phyloP scores from a whole-genome alignment of 2,329 filamentous ascomycete genomes.

The Paracoccidioides brasiliensis region DNA sequence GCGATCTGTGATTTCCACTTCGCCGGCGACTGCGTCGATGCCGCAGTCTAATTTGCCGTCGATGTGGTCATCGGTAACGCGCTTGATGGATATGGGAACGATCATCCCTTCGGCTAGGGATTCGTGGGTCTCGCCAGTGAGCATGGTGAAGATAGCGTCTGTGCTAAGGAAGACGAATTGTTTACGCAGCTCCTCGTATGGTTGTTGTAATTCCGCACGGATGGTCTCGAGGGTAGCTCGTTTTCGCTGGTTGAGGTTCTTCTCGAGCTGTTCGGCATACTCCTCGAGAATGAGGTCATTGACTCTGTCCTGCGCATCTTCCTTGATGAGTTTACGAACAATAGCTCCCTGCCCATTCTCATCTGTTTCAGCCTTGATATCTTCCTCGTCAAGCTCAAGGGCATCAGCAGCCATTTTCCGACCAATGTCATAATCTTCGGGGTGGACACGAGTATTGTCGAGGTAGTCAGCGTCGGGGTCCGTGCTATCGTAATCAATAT shows the following conservation, averaged over 20 bases:
- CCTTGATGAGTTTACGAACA: slow-evolving; percentile 86
- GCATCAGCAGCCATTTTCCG: slow-evolving; percentile 98
- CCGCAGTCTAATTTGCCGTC: slow-evolving; percentile 90
- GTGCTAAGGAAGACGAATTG: slow-evolving; percentile 57
- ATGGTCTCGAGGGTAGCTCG: slow-evolving; percentile 93
- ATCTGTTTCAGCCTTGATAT: slow-evolving; percentile 86
- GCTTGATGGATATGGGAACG: slow-evolving; percentile 72
- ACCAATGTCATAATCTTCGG: slow-evolving; percentile 94
- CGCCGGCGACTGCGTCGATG: slow-evolving; percentile 75
- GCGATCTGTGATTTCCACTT: slow-evolving; percentile 64
- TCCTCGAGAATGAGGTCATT: slow-evolving; percentile 94
- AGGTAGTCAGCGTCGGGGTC: slow-evolving; percentile 78
- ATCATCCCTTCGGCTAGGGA: slow-evolving; percentile 84
- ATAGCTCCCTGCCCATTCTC: slow-evolving; percentile 83
- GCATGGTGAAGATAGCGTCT: slow-evolving; percentile 86
- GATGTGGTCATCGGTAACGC: slow-evolving; percentile 83
- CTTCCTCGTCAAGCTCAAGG: slow-evolving; percentile 90
- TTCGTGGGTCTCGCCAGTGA: slow-evolving; percentile 82
- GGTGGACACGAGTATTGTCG: slow-evolving; percentile 93
- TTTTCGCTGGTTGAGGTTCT: slow-evolving; percentile 86
- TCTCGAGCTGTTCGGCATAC: slow-evolving; percentile 89
- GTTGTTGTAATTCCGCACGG: slow-evolving; percentile 77
- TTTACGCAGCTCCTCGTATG: slow-evolving; percentile 86
- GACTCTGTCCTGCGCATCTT: slow-evolving; percentile 86
- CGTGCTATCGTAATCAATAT: slow-evolving; percentile 73